A percentile compares a stretch with the other conserved stretches of the same genome.
Evolutionary conservation across 176 grass and related monocot species (phyloP).

Genomic region (Areca catechu): DNA sequence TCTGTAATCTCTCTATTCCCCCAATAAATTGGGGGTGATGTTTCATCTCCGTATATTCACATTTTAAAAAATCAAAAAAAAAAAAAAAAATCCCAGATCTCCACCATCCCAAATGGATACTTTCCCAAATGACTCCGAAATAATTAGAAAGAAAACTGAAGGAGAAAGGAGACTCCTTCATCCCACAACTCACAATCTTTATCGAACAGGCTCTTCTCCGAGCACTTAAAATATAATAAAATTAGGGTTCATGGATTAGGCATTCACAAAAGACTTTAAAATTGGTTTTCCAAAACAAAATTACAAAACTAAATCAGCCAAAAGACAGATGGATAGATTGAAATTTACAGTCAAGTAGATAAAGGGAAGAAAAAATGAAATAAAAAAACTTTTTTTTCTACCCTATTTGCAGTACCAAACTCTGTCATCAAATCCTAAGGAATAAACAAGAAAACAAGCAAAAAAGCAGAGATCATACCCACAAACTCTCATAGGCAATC

Average conservation of each 20-base stretch:
- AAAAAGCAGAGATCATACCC: neutral
- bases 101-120: constrained; percentile 36
- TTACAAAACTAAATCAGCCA: no score
- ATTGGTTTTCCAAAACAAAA: no score
- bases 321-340: neutral
- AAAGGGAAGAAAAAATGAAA: neutral
- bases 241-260: neutral
- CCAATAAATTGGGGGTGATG: no score
- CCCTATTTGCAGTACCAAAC: no score
- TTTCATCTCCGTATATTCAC: no score
- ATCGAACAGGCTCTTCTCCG: neutral
- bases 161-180: neutral
- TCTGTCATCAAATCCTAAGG: neutral
- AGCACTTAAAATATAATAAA: neutral
- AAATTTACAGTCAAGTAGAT: neutral
- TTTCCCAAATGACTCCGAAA: neutral
- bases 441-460: neutral
- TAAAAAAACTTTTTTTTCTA: no score
- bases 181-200: neutral
- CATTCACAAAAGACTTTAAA: no score
- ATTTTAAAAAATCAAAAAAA: no score
- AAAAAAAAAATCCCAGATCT: constrained; percentile 48
- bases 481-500: no score
- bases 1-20: no score
- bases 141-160: neutral